Percentiles rank a stretch among this genome's conserved stretches.
phyloP scores from a whole-genome alignment of 2,329 filamentous ascomycete genomes.

The Bipolaris sorokiniana region DNA sequence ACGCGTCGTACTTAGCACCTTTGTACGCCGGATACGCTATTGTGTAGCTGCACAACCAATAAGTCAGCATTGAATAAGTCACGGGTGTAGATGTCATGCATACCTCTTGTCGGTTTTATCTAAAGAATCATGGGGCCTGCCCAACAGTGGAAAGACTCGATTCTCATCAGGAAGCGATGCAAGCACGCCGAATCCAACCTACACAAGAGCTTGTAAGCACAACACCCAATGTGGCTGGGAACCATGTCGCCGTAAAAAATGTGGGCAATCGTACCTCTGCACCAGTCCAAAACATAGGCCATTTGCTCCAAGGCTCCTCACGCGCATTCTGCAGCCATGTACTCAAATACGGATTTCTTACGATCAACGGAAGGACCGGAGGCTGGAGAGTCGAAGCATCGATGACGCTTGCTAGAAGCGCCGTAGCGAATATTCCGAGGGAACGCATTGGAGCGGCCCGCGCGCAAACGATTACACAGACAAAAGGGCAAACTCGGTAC shows the following conservation, averaged over 20 bases:
- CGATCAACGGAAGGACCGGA: conserved; percentile 58
- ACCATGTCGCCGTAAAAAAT: neutral
- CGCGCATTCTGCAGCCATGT: conserved; percentile 69
- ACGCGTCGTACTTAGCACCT: conserved; percentile 71
- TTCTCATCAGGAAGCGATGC: conserved; percentile 66
- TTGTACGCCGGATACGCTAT: conserved; percentile 65
- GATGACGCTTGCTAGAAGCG: conserved; percentile 52
- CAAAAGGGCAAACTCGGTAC: conserved; percentile 3
- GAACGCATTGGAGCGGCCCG: conserved; percentile 35
- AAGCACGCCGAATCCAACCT: conserved; percentile 68
- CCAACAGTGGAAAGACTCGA: conserved; percentile 68
- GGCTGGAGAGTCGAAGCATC: conserved; percentile 62
- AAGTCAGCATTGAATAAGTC: conserved; percentile 2
- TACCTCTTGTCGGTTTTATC: conserved; percentile 50
- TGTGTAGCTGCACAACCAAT: conserved; percentile 54
- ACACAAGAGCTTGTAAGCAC: conserved; percentile 19
- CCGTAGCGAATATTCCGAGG: conserved; percentile 27
- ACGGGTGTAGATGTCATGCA: neutral
- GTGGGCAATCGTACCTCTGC: conserved; percentile 56
- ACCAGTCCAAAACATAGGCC: conserved; percentile 87
- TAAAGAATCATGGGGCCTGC: conserved; percentile 69
- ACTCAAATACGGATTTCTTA: conserved; percentile 59
- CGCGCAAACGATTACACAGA: neutral
- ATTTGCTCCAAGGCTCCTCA: conserved; percentile 77
- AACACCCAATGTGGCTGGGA: neutral